These are phyloP conservation scores for Mycena indigotica DNA, from an alignment of 768 basidiomycete species.

Conservation along the genomic window DNA sequence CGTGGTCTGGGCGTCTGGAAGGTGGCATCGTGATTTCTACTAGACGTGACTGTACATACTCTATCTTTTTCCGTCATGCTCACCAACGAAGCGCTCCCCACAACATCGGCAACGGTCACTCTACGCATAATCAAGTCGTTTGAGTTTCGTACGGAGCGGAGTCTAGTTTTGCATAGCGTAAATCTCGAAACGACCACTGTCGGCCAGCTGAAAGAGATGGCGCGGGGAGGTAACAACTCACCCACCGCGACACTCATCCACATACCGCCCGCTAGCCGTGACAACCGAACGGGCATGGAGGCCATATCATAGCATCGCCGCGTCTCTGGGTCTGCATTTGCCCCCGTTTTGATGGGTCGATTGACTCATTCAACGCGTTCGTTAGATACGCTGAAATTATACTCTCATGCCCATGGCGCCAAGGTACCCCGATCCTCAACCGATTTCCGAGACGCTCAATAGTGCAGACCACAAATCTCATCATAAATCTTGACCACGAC, in stretches of 20 bases:
- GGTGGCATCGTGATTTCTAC: conserved; percentile 32
- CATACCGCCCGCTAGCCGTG: conserved; percentile 53
- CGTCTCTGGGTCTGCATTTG: conserved; percentile 56
- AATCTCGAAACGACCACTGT: conserved; percentile 83
- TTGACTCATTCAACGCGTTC: too few relatives aligned
- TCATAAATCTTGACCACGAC: conserved; percentile 96
- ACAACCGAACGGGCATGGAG: conserved; percentile 82
- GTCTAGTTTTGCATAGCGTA: conserved; percentile 79
- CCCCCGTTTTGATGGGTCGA: neutral
- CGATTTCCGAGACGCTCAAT: neutral
- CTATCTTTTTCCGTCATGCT: conserved; percentile 4
- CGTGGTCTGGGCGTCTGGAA: conserved; percentile 69
- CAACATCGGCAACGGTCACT: conserved; percentile 81
- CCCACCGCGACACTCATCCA: conserved; percentile 10
- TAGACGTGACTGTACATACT: neutral
- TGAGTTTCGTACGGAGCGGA: conserved; percentile 86
- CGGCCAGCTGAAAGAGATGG: conserved; percentile 72
- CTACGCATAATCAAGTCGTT: conserved; percentile 95
- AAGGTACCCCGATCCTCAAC: conserved; percentile 58
- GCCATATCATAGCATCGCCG: conserved; percentile 79
- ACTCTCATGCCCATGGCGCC: conserved; percentile 91
- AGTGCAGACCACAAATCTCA: conserved; percentile 94
- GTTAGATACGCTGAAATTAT: conserved; percentile 92
- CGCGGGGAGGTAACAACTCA: conserved; percentile 55
- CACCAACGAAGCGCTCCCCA: conserved; percentile 65